Evolutionary conservation across 495 filamentous ascomycete genomes (phyloP), one percentile per base, ranked within the genome.

Genomic region (Emericellopsis terricola): DNA sequence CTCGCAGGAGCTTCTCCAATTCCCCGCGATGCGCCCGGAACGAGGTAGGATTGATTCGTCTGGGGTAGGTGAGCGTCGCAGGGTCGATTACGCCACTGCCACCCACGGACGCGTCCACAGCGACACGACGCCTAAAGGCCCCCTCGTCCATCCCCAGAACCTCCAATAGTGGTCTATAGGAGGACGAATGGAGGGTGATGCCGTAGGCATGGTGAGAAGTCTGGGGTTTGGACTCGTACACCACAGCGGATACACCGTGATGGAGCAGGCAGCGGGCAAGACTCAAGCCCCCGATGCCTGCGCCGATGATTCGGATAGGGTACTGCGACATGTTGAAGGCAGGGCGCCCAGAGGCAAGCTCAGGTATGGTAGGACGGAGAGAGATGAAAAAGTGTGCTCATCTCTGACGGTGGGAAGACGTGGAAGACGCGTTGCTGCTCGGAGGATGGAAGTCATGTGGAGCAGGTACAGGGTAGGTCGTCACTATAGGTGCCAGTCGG

Each of bases 91-190:
- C 29, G n/a, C 31, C 21, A 13, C 8, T 17, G 8, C 23, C 34
- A 24, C 43, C 10, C 28, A 36, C 3, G 3, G 34, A 28, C 28
- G 20, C 41, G 38, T 56, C 41, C 11, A 57, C 42, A 8, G 50
- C 49, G 2, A 53, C 11, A 8, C 40, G 39, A 15, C 41, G 14
- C 15, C 39, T 29, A 37, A 59, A 54, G 3, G 38, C 34, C 1
- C 13, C 7, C 30, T 54, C 49, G 20, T 56, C 46, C 14, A 56
- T 36, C 4, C 49, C 29, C 4, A 62, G 41, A 3, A 50, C 26
- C 8, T 41, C 40, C 2, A 58, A 46, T 3, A 64, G 41, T 5
- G 50, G 48, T 13, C 32, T 39, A 35, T 55, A 62, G 1, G 56
- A 37, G 31, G 33, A 48, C 15, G 38, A 38, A 15, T 54, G 44